These are phyloP conservation scores for Suhomyces ambrosiae DNA, from an alignment of 1,139 yeast species.

Conservation along the genomic window DNA sequence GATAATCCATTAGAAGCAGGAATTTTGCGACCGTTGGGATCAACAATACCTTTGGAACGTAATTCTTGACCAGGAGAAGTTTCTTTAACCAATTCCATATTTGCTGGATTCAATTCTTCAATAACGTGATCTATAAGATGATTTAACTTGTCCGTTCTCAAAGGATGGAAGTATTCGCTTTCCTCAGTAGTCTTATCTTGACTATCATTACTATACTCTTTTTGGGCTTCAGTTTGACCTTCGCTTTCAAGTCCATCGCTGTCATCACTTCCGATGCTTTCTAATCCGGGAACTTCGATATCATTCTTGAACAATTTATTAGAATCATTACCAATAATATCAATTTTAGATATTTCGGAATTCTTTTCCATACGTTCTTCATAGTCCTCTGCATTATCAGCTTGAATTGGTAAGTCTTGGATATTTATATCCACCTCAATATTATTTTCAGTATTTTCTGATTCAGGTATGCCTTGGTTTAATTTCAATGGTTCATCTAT, in stretches of 20 bases:
- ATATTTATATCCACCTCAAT: not conserved
- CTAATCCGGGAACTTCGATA: slow-evolving; percentile 5
- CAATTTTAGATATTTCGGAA: too few relatives aligned
- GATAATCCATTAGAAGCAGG: too few relatives aligned
- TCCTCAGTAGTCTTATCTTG: too few relatives aligned
- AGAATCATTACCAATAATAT: too few relatives aligned
- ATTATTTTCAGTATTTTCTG: too few relatives aligned
- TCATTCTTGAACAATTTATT: not conserved
- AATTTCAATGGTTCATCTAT: slow-evolving; percentile 5
- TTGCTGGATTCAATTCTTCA: not conserved
- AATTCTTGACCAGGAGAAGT: too few relatives aligned
- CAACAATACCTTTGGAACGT: too few relatives aligned
- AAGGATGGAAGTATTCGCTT: slow-evolving; percentile 6
- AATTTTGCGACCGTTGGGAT: too few relatives aligned
- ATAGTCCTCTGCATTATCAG: not conserved
- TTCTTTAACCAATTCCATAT: too few relatives aligned
- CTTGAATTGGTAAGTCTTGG: not conserved
- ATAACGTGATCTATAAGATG: slow-evolving; percentile 5
- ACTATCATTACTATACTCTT: too few relatives aligned
- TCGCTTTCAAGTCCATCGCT: not conserved
- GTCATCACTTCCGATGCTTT: slow-evolving; percentile 5
- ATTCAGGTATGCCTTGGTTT: not conserved
- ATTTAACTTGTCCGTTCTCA: not conserved
- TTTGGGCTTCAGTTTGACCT: slow-evolving; percentile 7
- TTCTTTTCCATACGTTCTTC: too few relatives aligned